Base-by-base conservation (phyloP, 768 basidiomycete species). In the Pluteus cervinus region DNA sequence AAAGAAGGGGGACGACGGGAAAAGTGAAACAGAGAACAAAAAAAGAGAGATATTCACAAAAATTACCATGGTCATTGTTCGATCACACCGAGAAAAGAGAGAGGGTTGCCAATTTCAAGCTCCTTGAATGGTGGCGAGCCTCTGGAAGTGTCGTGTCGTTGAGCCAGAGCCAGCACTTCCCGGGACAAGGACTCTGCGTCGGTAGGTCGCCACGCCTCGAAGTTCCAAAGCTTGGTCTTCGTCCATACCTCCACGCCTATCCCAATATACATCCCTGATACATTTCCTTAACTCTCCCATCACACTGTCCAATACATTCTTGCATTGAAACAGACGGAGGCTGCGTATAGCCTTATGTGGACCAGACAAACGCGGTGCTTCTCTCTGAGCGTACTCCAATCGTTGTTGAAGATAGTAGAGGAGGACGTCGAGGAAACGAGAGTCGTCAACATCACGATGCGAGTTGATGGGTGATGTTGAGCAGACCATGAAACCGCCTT, bases 401-500 rank as follows among this genome's bases (percentile, higher is more conserved):
- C 66, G 54, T 29, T 58, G 52, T 33, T 47, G 49, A 12, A 68
- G 45, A 29, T 52, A 56, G 7, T 57, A 48, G 14, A 54, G 45
- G 11, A 65, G 49, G 3, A 68, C 65, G 26, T 68, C 65, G 29
- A 68, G 50, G 43, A 66, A 68, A 12, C 60, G 52, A 7, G 65
- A 66, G 42, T 68, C 65, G 43, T 66, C 66, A 29, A 63, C 49
- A 37, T 66, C 60, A 33, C 33, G 46, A 35, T 61, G 50, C 1
- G 61, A 65, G 42, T 68, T 61, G 23, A 58, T 42, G 16, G 53
- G 49, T 1, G 47, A 51, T 4, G 40, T 50, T 15, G 50, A 46
- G 7, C 58, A 57, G 17, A 64, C 52, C 66, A 68, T 68, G 42
- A 57, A 59, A 15, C 66, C 65, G 15, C 65, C 66, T 30, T 58